phyloP scores from a whole-genome alignment of 2,329 filamentous ascomycete genomes.

The Fusarium floridanum region DNA sequence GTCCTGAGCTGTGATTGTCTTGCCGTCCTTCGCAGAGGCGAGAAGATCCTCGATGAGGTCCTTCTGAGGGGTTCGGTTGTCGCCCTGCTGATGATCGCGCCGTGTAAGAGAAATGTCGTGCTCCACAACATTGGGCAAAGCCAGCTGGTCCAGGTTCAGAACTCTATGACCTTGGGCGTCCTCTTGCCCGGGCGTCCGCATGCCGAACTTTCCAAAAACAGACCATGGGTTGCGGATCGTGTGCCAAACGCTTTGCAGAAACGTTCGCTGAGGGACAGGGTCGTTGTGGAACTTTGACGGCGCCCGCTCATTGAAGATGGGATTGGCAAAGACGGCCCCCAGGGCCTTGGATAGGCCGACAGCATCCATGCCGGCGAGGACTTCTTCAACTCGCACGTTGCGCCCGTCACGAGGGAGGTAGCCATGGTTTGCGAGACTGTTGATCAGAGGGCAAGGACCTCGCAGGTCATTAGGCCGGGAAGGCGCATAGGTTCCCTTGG shows the following conservation, averaged over 20 bases:
- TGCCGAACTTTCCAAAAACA: constrained; percentile 33
- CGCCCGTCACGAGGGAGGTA: constrained; percentile 42
- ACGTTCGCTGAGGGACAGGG: constrained; percentile 7
- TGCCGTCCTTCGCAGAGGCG: constrained; percentile 37
- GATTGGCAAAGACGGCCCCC: constrained; percentile 37
- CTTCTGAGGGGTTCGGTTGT: constrained; percentile 31
- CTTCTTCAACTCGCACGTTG: constrained; percentile 31
- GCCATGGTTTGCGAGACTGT: constrained; percentile 43
- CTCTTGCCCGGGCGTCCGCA: constrained; percentile 38
- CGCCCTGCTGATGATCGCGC: constrained; percentile 37
- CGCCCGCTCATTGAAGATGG: constrained; percentile 38
- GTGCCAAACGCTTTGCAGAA: constrained; percentile 19
- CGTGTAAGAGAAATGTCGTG: constrained; percentile 44
- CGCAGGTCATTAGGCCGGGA: constrained; percentile 36
- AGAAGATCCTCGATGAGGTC: constrained; percentile 38
- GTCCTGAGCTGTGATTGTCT: constrained; percentile 34
- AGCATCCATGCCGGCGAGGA: constrained; percentile 32
- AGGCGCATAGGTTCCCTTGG: constrained; percentile 33
- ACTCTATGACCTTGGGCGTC: constrained; percentile 33
- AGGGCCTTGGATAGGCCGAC: constrained; percentile 38
- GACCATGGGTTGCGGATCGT: constrained; percentile 37
- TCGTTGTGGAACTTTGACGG: constrained; percentile 16
- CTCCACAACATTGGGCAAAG: constrained; percentile 35
- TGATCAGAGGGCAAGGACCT: constrained; percentile 43
- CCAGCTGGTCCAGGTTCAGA: constrained; percentile 40